A percentile compares a stretch with the other conserved stretches of the same genome.
These are phyloP conservation scores for Ampelocalamus luodianensis DNA, from an alignment of 176 grass and related monocot species.

Conservation along the genomic window DNA sequence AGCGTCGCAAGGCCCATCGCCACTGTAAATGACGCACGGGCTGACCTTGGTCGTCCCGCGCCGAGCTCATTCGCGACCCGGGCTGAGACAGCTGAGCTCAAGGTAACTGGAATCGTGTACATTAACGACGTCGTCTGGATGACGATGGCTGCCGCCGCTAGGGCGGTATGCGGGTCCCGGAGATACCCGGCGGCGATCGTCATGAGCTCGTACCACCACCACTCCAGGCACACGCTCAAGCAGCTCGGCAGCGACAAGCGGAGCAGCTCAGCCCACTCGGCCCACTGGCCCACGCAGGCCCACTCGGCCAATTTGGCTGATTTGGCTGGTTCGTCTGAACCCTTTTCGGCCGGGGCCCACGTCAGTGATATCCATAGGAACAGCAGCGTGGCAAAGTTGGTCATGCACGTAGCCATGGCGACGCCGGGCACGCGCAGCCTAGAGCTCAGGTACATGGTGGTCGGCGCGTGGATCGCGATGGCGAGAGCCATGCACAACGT, in stretches of 20 bases:
- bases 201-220: slow-evolving; percentile 58
- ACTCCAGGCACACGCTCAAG: slow-evolving; percentile 37
- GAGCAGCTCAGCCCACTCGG: background rate
- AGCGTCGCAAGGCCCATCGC: background rate
- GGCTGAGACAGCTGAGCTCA: slow-evolving; percentile 23
- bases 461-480: background rate
- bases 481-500: background rate
- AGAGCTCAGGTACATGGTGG: background rate
- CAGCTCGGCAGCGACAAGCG: background rate
- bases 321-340: background rate
- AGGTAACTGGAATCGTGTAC: slow-evolving; percentile 25
- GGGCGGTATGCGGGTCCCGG: background rate
- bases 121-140: slow-evolving; percentile 37
- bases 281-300: background rate
- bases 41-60: background rate
- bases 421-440: background rate
- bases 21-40: background rate
- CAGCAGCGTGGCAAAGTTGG: background rate
- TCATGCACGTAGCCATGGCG: background rate
- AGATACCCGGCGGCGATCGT: slow-evolving; percentile 7
- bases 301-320: background rate
- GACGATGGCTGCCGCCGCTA: slow-evolving; percentile 22
- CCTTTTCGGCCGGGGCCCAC: background rate
- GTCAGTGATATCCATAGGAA: background rate
- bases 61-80: slow-evolving; percentile 32